Conservation (phyloP, 2,329 filamentous ascomycete species). For the Stagonosporopsis vannaccii region DNA sequence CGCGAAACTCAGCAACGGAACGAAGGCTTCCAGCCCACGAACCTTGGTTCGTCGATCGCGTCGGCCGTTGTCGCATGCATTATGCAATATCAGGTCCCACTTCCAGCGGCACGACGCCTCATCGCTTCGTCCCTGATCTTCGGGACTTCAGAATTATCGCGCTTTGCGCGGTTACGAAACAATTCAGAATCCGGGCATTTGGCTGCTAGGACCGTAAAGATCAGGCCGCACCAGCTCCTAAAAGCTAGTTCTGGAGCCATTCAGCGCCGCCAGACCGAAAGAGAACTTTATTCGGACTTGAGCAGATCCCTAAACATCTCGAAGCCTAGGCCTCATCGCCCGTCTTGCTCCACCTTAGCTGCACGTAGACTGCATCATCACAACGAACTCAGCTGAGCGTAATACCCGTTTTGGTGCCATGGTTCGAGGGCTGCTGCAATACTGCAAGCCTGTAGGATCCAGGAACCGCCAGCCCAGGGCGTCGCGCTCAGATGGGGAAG, state of each 20-base stretch:
- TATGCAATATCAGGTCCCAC: slow-evolving; percentile 27
- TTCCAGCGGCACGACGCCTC: slow-evolving; percentile 30
- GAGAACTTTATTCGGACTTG: slow-evolving; percentile 27
- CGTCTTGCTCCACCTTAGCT: slow-evolving; percentile 16
- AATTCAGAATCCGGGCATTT: slow-evolving; percentile 9
- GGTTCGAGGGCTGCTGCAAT: slow-evolving; percentile 18
- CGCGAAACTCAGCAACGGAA: not conserved
- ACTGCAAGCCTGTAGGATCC: slow-evolving; percentile 17
- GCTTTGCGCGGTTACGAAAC: slow-evolving; percentile 43
- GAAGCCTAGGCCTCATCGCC: slow-evolving; percentile 20
- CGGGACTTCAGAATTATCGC: slow-evolving; percentile 23
- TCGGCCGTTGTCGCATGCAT: slow-evolving; percentile 24
- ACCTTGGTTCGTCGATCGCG: slow-evolving; percentile 41
- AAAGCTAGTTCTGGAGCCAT: not conserved
- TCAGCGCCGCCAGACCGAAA: slow-evolving; percentile 7
- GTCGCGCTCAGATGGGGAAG: slow-evolving; percentile 45
- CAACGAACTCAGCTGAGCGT: not conserved
- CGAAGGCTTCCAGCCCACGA: slow-evolving; percentile 14
- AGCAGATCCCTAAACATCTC: slow-evolving; percentile 11
- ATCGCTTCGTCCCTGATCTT: slow-evolving; percentile 15
- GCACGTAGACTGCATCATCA: slow-evolving; percentile 11
- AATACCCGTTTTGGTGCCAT: not conserved
- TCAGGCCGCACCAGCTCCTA: slow-evolving; percentile 12
- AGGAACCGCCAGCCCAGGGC: slow-evolving; percentile 32
- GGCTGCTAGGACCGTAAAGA: slow-evolving; percentile 2